Evolutionary conservation across 139 green algal genomes (phyloP).

Genomic region (Micromonas commoda): DNA sequence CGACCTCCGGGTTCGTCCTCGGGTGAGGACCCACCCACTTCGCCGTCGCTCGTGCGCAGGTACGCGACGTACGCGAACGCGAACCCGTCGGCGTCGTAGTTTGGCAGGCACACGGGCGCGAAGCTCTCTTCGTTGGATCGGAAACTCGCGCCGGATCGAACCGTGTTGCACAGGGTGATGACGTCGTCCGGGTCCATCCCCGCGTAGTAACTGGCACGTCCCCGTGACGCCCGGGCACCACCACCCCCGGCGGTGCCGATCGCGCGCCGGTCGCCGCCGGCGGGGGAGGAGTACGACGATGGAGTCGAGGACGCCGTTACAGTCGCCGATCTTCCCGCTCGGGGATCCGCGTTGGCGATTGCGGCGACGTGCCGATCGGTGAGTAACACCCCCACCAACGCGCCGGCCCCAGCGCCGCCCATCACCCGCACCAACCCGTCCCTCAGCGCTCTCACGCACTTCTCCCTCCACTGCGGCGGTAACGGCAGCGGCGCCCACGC

Average conservation of each 20-base stretch:
- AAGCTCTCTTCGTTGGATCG: slow-evolving; percentile 52
- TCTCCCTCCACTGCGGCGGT: slow-evolving; percentile 48
- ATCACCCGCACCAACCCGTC: slow-evolving; percentile 20
- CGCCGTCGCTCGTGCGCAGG: background rate
- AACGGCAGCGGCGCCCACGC: slow-evolving; percentile 22
- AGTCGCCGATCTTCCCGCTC: too few relatives aligned
- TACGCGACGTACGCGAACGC: slow-evolving; percentile 73
- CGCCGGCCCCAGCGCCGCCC: too few relatives aligned
- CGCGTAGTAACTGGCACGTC: slow-evolving; percentile 28
- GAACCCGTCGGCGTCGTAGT: slow-evolving; percentile 66
- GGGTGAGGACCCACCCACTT: background rate
- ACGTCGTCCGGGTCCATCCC: slow-evolving; percentile 59
- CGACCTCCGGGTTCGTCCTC: background rate
- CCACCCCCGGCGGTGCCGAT: background rate
- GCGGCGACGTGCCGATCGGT: background rate
- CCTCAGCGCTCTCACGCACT: slow-evolving; percentile 21
- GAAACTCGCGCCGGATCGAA: slow-evolving; percentile 53
- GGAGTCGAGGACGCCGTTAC: too few relatives aligned
- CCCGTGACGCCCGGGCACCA: background rate
- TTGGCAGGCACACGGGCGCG: slow-evolving; percentile 70
- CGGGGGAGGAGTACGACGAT: too few relatives aligned
- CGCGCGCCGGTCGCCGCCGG: background rate
- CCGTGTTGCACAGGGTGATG: slow-evolving; percentile 70
- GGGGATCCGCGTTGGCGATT: background rate
- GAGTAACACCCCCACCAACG: background rate